phyloP scores from a whole-genome alignment of 192 early-diverging fungal genomes.

The Podila clonocystis region DNA sequence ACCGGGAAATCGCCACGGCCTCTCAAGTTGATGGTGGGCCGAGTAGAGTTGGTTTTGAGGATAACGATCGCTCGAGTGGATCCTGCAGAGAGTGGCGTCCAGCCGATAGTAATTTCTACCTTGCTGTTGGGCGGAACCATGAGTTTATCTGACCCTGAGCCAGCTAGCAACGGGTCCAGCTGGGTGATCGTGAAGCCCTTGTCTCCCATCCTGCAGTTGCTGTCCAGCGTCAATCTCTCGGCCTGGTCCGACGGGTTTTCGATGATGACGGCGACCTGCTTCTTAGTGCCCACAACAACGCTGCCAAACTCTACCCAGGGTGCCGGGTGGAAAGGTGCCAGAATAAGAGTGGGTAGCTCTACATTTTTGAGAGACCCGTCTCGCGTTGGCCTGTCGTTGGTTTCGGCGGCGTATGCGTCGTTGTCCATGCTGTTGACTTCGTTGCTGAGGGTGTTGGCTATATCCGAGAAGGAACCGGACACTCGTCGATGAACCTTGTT shows the following conservation, averaged over 20 bases:
- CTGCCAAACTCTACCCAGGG: slow-evolving; percentile 51
- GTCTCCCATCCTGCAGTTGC: slow-evolving; percentile 40
- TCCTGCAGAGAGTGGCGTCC: slow-evolving; percentile 35
- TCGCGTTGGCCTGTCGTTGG: not conserved
- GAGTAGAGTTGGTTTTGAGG: slow-evolving; percentile 20
- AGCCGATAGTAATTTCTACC: slow-evolving; percentile 22
- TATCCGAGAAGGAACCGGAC: slow-evolving; percentile 18
- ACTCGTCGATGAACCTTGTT: slow-evolving; percentile 36
- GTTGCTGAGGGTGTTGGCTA: slow-evolving; percentile 13
- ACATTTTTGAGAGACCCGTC: slow-evolving; percentile 19
- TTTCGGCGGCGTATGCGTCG: not conserved
- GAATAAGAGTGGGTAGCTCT: slow-evolving; percentile 16
- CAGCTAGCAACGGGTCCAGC: slow-evolving; percentile 27
- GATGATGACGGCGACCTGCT: slow-evolving; percentile 13
- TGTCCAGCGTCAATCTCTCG: slow-evolving; percentile 19
- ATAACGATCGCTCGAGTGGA: slow-evolving; percentile 31
- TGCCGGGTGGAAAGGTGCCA: slow-evolving; percentile 33
- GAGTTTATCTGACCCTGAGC: not conserved
- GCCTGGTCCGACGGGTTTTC: slow-evolving; percentile 21
- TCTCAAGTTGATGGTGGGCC: slow-evolving; percentile 37
- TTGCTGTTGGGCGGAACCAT: slow-evolving; percentile 19
- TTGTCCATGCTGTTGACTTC: not conserved
- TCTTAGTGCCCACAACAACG: slow-evolving; percentile 30
- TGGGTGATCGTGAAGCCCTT: slow-evolving; percentile 43
- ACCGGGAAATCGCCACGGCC: slow-evolving; percentile 40